Evolutionary conservation across 1,284 basidiomycete species (phyloP).

Genomic region (Austroboletus novae-zelandiae): DNA sequence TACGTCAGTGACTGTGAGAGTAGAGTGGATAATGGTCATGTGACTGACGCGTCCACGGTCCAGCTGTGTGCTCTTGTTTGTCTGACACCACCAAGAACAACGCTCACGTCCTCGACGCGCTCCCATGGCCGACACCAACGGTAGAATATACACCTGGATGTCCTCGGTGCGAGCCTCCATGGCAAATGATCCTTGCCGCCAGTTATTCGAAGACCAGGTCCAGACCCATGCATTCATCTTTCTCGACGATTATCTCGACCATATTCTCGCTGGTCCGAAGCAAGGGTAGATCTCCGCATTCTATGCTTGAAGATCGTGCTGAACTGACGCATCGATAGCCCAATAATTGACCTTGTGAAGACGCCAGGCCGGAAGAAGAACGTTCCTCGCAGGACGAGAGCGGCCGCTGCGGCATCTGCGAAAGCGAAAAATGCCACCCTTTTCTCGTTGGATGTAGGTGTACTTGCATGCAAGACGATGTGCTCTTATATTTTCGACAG

Average conservation of each 20-base stretch:
- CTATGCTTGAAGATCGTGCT: not conserved
- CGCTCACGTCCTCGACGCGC: not conserved
- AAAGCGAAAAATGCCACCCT: conserved; percentile 43
- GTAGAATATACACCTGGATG: conserved; percentile 59
- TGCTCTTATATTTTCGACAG: conserved; percentile 23
- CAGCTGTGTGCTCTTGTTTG: conserved; percentile 14
- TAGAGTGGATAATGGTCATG: conserved; percentile 20
- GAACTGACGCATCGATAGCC: conserved; percentile 37
- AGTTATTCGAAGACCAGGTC: conserved; percentile 67
- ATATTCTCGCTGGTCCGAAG: conserved; percentile 61
- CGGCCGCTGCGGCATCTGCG: conserved; percentile 39
- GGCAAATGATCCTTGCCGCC: conserved; percentile 67
- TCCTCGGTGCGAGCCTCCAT: conserved; percentile 64
- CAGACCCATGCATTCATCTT: conserved; percentile 73
- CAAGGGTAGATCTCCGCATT: conserved; percentile 47
- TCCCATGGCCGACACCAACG: conserved; percentile 13
- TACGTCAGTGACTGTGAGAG: no score
- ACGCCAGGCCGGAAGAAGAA: conserved; percentile 73
- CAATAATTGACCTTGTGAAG: conserved; percentile 77
- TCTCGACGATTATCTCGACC: conserved; percentile 73
- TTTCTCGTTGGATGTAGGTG: conserved; percentile 47
- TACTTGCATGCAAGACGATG: not conserved
- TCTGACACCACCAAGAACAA: not conserved
- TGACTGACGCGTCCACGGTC: conserved; percentile 33
- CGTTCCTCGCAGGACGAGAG: conserved; percentile 48